Evolutionary conservation across 2,329 filamentous ascomycete genomes (phyloP).

Genomic region (Claviceps sp.): DNA sequence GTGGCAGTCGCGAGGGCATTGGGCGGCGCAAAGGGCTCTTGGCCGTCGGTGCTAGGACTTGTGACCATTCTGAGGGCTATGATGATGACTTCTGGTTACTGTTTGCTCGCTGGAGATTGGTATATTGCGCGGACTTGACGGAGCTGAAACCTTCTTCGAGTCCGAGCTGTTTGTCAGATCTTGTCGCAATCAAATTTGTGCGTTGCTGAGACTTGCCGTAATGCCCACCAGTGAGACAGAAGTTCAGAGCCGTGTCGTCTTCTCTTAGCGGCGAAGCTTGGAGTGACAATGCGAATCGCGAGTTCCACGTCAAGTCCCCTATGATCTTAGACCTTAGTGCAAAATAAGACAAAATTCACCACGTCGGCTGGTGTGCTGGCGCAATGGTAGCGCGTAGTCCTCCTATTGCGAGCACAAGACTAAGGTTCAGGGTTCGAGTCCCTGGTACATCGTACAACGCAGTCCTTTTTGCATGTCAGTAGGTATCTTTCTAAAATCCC

Average conservation of each 20-base stretch:
- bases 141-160: too few species aligned
- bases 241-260: too few species aligned
- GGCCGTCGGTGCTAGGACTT: slow-evolving; percentile 26
- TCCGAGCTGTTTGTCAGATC: too few species aligned
- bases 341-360: fast-evolving
- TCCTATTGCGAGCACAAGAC: not conserved
- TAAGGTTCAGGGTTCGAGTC: slow-evolving; percentile 5
- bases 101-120: not conserved
- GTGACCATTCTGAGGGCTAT: slow-evolving; percentile 12
- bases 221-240: too few species aligned
- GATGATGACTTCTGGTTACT: not conserved
- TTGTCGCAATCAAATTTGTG: too few species aligned
- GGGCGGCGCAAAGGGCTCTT: slow-evolving; percentile 43
- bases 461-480: not conserved
- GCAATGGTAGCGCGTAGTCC: slow-evolving; percentile 5
- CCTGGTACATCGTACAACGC: slow-evolving; percentile 1
- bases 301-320: not conserved
- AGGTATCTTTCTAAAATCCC: too few species aligned
- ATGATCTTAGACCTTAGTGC: fast-evolving
- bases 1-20: slow-evolving; percentile 40
- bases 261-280: too few species aligned
- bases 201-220: too few species aligned
- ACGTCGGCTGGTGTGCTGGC: slow-evolving; percentile 1
- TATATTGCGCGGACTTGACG: too few species aligned
- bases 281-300: not conserved